A percentile compares a stretch with the other conserved stretches of the same genome.
phyloP scores from a whole-genome alignment of 148 eudicot genomes.

The Rhododendron ovatum region DNA sequence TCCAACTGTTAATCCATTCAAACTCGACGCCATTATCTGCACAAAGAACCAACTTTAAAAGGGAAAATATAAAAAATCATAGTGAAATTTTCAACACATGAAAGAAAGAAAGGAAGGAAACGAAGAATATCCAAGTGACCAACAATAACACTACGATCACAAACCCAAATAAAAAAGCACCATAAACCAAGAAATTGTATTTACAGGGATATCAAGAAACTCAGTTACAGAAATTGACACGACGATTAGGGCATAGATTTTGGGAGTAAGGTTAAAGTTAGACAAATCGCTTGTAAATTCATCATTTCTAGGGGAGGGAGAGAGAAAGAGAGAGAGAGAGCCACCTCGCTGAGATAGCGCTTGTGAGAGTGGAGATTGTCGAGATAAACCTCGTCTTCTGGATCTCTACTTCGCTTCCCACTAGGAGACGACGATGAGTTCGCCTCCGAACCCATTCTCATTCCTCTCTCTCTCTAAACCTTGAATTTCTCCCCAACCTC shows the following conservation, averaged over 20 bases:
- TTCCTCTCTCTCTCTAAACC: background rate
- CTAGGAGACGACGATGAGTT: constrained; percentile 53
- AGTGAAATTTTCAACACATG: background rate
- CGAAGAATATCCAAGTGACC: background rate
- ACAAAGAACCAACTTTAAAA: background rate
- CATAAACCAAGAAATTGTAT: background rate
- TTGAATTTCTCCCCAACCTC: constrained; percentile 11
- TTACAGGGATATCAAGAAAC: background rate
- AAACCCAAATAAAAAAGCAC: background rate
- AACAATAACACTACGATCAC: background rate
- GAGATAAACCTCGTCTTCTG: constrained; percentile 89
- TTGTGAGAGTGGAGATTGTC: constrained; percentile 93
- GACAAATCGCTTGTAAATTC: background rate
- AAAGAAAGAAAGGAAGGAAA: background rate
- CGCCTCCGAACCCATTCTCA: constrained; percentile 53
- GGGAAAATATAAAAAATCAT: background rate
- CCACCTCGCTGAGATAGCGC: constrained; percentile 91
- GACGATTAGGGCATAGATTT: background rate
- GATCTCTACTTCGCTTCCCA: constrained; percentile 77
- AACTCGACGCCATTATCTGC: constrained; percentile 98
- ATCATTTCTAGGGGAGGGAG: background rate
- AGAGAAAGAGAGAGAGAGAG: background rate
- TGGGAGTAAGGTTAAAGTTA: background rate
- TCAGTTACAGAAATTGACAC: background rate
- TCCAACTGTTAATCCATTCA: constrained; percentile 88